Conservation (phyloP, 306 rosid species). For the Gillenia trifoliata region DNA sequence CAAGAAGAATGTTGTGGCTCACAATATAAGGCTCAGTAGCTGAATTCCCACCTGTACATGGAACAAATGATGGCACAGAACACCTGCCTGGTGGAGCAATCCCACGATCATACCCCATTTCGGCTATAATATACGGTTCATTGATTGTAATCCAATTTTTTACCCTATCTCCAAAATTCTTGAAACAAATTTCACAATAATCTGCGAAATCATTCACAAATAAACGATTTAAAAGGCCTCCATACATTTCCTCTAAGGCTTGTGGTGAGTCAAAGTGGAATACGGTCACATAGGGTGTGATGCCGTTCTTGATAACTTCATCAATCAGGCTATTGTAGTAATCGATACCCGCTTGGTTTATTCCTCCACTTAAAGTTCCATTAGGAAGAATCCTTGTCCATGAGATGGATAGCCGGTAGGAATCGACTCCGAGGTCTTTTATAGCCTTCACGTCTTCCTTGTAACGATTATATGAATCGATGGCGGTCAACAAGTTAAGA, state of each 20-base stretch:
- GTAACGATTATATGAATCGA: not conserved
- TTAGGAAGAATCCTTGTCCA: not conserved
- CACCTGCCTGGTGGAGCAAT: not conserved
- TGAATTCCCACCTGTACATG: not conserved
- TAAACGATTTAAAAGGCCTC: conserved; percentile 24
- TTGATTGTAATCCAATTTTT: not conserved
- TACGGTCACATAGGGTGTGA: conserved; percentile 25
- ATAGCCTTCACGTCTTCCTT: not conserved
- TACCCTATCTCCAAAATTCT: not conserved
- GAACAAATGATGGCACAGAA: not conserved
- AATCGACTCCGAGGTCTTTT: not conserved
- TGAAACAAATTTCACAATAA: not conserved
- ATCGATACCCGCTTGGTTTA: not conserved
- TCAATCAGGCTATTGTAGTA: not conserved
- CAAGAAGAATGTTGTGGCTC: not conserved
- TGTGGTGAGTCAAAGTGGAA: conserved; percentile 32
- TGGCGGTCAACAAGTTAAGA: not conserved
- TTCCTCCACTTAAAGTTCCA: not conserved
- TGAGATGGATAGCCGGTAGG: not conserved
- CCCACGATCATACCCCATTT: not conserved
- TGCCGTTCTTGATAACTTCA: conserved; percentile 7
- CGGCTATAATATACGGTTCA: not conserved
- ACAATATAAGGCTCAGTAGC: not conserved
- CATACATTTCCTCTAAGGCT: conserved; percentile 27
- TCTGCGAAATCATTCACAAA: not conserved